A percentile compares a stretch with the other conserved stretches of the same genome.
phyloP scores from a whole-genome alignment of 495 filamentous ascomycete genomes.

The Talaromyces liani region DNA sequence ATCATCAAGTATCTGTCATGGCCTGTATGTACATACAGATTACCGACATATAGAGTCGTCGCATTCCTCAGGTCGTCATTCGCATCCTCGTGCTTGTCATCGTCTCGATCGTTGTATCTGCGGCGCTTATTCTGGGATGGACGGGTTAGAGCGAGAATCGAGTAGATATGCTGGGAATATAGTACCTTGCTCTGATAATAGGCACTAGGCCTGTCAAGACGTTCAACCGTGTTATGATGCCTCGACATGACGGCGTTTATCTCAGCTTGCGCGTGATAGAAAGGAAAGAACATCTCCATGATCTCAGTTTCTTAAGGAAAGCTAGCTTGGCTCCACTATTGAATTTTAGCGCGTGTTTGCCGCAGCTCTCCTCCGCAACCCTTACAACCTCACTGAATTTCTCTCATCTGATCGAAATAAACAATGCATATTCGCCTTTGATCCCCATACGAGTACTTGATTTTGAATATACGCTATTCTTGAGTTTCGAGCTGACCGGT shows the following conservation, averaged over 20 bases:
- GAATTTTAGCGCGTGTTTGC: constrained; percentile 2
- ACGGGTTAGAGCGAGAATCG: neutral
- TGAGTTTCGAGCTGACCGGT: neutral
- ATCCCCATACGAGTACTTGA: neutral
- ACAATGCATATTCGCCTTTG: neutral
- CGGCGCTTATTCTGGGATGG: constrained; percentile 59
- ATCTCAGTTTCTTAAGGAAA: neutral
- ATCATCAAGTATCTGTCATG: neutral
- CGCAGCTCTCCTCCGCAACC: neutral
- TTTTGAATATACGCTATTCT: neutral
- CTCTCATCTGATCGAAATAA: neutral
- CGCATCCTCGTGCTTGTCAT: constrained; percentile 50
- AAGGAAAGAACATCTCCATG: neutral
- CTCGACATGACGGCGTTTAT: neutral
- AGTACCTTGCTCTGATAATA: constrained; percentile 74
- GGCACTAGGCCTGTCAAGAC: constrained; percentile 82
- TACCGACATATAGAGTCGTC: constrained; percentile 94
- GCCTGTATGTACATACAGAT: constrained; percentile 57
- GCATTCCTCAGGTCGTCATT: constrained; percentile 76
- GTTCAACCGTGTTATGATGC: constrained; percentile 60
- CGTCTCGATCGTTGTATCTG: constrained; percentile 49
- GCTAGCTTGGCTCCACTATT: constrained; percentile 2
- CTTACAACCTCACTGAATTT: neutral
- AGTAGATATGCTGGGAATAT: neutral
- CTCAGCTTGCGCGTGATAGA: neutral